phyloP scores from a whole-genome alignment of 2,329 filamentous ascomycete species.

The Stagonosporopsis vannaccii region DNA sequence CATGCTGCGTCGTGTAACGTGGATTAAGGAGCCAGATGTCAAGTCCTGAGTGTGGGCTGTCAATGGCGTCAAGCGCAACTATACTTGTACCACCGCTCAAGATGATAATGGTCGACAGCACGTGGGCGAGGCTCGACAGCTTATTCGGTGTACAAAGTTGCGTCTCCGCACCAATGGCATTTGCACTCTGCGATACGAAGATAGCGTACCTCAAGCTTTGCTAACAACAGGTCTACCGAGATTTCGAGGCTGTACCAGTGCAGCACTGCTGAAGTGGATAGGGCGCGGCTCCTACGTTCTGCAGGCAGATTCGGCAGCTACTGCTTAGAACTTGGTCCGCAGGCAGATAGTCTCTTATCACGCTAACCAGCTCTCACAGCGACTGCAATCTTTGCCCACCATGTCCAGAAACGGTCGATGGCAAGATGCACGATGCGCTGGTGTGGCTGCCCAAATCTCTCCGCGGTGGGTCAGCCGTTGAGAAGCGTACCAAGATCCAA shows the following conservation, averaged over 20 bases:
- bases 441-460: slow-evolving; percentile 4
- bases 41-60: background rate
- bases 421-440: background rate
- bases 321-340: no score
- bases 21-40: background rate
- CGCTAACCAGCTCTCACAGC: no score
- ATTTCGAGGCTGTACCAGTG: background rate
- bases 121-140: background rate
- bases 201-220: background rate
- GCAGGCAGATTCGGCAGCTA: no score
- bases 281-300: no score
- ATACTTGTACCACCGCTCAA: background rate
- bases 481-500: background rate
- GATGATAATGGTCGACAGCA: background rate
- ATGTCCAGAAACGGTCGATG: background rate
- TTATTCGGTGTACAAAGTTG: background rate
- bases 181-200: background rate
- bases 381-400: background rate
- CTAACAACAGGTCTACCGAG: background rate
- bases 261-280: background rate
- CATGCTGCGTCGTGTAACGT: background rate
- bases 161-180: background rate
- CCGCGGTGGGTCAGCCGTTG: slow-evolving; percentile 2
- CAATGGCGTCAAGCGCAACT: slow-evolving; percentile 6
- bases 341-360: no score